Percentiles rank a stretch among this genome's conserved stretches.
Conservation (phyloP, 345 rosid species). For the Gossypium mustelinum region DNA sequence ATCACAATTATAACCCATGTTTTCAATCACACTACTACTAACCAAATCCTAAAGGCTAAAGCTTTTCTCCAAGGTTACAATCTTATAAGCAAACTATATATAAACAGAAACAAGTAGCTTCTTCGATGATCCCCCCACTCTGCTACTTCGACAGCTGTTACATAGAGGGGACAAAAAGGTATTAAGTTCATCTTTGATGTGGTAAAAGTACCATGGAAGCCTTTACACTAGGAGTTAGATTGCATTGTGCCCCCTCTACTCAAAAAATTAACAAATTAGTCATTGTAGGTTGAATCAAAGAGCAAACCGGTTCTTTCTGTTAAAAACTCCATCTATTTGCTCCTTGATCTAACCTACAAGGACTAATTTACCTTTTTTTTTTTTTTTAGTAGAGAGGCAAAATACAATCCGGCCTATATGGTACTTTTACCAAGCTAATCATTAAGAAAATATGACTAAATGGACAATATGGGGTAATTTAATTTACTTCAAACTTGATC, state of each 20-base stretch:
- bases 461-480: not conserved
- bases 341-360: too few species aligned
- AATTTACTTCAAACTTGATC: slow-evolving; percentile 1
- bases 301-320: too few species aligned
- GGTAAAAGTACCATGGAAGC: not conserved
- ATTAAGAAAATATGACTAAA: not conserved
- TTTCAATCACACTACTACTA: slow-evolving; percentile 11
- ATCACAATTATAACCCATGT: slow-evolving; percentile 90
- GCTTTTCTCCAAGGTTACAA: slow-evolving; percentile 13
- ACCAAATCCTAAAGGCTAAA: slow-evolving; percentile 12
- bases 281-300: too few species aligned
- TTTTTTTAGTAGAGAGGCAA: too few species aligned
- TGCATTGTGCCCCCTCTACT: too few species aligned
- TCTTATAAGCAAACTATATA: slow-evolving; percentile 17
- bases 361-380: too few species aligned
- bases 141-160: slow-evolving; percentile 18
- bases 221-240: too few species aligned
- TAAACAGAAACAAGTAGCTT: slow-evolving; percentile 20
- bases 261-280: too few species aligned
- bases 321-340: too few species aligned
- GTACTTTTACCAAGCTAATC: not conserved
- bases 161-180: not conserved
- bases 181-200: not conserved
- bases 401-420: too few species aligned
- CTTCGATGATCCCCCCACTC: slow-evolving; percentile 12